phyloP scores from a whole-genome alignment of 495 filamentous ascomycete genomes.

The Xylaria acuta region DNA sequence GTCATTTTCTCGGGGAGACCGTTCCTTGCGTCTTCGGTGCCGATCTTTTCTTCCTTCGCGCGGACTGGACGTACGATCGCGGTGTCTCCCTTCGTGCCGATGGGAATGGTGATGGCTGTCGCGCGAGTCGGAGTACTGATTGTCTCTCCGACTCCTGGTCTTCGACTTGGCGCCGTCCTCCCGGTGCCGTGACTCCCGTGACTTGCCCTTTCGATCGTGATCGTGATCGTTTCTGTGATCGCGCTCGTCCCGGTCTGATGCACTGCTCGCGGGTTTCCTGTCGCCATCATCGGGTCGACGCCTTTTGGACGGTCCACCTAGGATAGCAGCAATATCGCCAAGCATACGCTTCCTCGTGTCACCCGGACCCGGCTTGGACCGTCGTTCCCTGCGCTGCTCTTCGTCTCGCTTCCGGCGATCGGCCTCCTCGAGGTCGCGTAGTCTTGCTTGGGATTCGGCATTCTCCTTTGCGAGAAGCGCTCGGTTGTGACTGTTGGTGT shows the following conservation, averaged over 20 bases:
- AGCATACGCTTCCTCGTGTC: slow-evolving; percentile 60
- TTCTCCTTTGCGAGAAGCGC: slow-evolving; percentile 84
- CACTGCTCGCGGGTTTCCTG: slow-evolving; percentile 26
- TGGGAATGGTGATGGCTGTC: slow-evolving; percentile 38
- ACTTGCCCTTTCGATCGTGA: slow-evolving; percentile 8
- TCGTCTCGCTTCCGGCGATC: slow-evolving; percentile 48
- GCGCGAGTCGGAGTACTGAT: slow-evolving; percentile 36
- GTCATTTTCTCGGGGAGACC: slow-evolving; percentile 43
- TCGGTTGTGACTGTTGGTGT: slow-evolving; percentile 89
- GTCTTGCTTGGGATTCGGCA: slow-evolving; percentile 57
- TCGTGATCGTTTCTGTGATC: slow-evolving; percentile 24
- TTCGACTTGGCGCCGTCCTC: slow-evolving; percentile 20
- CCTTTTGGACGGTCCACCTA: slow-evolving; percentile 50
- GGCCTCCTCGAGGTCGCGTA: slow-evolving; percentile 51
- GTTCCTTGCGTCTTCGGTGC: slow-evolving; percentile 38
- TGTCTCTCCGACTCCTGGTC: slow-evolving; percentile 22
- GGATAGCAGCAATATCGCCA: slow-evolving; percentile 59
- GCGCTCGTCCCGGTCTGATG: neutral
- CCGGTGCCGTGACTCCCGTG: slow-evolving; percentile 8
- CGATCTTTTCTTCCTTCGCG: slow-evolving; percentile 12
- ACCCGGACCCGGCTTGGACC: slow-evolving; percentile 43
- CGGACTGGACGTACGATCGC: slow-evolving; percentile 17
- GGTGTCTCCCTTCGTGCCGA: neutral
- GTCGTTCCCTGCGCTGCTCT: slow-evolving; percentile 47
- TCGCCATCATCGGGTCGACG: slow-evolving; percentile 35